Conservation (phyloP, 495 filamentous ascomycete genomes). For the Eremomyces bilateralis region DNA sequence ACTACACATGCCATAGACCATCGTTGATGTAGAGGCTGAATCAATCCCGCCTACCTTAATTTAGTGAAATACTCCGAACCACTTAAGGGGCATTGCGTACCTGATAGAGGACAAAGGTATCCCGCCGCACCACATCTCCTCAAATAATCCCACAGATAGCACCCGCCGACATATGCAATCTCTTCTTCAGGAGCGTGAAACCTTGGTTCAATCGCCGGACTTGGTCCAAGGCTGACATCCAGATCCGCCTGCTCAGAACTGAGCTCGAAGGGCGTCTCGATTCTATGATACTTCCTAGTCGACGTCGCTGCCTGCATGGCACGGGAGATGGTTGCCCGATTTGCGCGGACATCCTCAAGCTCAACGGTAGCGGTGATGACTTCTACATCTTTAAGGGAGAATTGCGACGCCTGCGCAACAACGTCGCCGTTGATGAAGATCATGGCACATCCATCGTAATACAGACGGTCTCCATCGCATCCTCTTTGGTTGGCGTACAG, state of each 20-base stretch:
- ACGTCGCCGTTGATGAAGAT: constrained; percentile 54
- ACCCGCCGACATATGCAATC: constrained; percentile 45
- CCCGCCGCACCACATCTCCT: constrained; percentile 38
- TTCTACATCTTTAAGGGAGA: constrained; percentile 63
- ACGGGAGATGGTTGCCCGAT: constrained; percentile 29
- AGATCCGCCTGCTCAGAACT: constrained; percentile 13
- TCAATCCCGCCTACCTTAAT: neutral
- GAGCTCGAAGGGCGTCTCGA: constrained; percentile 23
- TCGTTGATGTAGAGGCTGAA: constrained; percentile 9
- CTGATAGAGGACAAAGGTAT: no score
- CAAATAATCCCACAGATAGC: constrained; percentile 77
- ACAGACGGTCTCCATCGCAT: constrained; percentile 11
- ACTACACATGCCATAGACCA: constrained; percentile 62
- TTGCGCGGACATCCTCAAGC: constrained; percentile 48
- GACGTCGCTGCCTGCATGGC: constrained; percentile 32
- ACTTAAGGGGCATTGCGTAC: no score
- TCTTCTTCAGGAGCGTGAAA: constrained; percentile 54
- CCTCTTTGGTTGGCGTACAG: neutral
- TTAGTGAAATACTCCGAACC: no score
- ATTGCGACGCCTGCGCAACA: constrained; percentile 51
- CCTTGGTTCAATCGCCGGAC: constrained; percentile 18
- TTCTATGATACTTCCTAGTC: constrained; percentile 19
- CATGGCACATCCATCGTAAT: constrained; percentile 47
- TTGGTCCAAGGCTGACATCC: constrained; percentile 13
- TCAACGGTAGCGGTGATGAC: constrained; percentile 65